Percentiles rank a stretch among this genome's conserved stretches.
Evolutionary conservation across 73 alveolate genomes (phyloP).

Genomic region (Paramecium caudatum): DNA sequence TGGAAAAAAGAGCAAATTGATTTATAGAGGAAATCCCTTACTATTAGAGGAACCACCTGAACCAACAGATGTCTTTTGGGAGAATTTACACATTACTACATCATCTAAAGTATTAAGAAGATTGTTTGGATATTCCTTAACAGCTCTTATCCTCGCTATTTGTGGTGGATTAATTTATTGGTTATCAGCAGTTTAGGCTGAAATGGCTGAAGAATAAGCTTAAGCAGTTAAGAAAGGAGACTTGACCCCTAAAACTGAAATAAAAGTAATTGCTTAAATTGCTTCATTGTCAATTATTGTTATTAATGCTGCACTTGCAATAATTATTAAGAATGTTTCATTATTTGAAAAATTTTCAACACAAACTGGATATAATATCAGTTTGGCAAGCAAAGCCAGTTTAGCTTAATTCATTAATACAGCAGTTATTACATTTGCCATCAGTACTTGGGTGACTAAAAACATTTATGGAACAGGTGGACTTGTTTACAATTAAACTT

Average conservation of each 20-base stretch:
- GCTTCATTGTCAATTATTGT: slow-evolving; percentile 78
- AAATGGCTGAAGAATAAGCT: slow-evolving; percentile 72
- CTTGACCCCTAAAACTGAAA: slow-evolving; percentile 33
- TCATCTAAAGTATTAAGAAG: slow-evolving; percentile 64
- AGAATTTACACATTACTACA: slow-evolving; percentile 77
- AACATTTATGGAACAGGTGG: slow-evolving; percentile 71
- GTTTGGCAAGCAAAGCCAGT: slow-evolving; percentile 82
- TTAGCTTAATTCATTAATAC: slow-evolving; percentile 83
- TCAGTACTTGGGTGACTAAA: slow-evolving; percentile 61
- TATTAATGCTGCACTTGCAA: slow-evolving; percentile 73
- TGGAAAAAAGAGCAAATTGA: slow-evolving; percentile 50
- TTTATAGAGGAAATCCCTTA: slow-evolving; percentile 62
- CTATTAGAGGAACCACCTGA: slow-evolving; percentile 85
- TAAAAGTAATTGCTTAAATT: slow-evolving; percentile 69
- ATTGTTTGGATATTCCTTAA: slow-evolving; percentile 63
- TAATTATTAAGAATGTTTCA: slow-evolving; percentile 74
- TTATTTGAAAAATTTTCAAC: slow-evolving; percentile 80
- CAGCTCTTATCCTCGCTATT: slow-evolving; percentile 70
- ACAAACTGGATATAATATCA: slow-evolving; percentile 81
- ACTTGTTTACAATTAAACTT: slow-evolving; percentile 65
- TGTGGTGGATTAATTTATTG: slow-evolving; percentile 80
- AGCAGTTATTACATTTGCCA: slow-evolving; percentile 81
- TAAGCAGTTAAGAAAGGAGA: slow-evolving; percentile 59
- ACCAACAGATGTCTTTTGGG: slow-evolving; percentile 92
- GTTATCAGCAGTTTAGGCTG: slow-evolving; percentile 62